These are phyloP conservation scores for Mycena latifolia DNA, from an alignment of 768 basidiomycete species.

Conservation along the genomic window DNA sequence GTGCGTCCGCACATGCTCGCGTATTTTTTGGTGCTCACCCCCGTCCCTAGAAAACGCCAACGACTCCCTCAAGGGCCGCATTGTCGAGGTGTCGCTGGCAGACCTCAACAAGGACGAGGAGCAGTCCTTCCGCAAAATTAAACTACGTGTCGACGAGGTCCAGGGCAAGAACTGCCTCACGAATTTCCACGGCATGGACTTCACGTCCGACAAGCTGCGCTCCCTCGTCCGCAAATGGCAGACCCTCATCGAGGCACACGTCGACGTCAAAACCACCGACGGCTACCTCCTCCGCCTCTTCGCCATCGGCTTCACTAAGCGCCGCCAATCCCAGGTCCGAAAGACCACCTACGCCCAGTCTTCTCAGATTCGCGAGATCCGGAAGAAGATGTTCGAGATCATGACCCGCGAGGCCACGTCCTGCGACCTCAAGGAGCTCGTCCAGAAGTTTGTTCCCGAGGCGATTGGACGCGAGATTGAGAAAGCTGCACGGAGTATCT, in stretches of 20 bases:
- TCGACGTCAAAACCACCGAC: conserved; percentile 99
- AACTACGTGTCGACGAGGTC: conserved; percentile 95
- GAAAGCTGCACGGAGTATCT: conserved; percentile 96
- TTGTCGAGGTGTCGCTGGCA: conserved; percentile 95
- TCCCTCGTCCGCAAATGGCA: conserved; percentile 99
- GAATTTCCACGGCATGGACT: conserved; percentile 99
- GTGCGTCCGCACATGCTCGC: conserved; percentile 64
- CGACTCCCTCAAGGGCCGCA: conserved; percentile 97
- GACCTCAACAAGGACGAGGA: conserved; percentile 99
- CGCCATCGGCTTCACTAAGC: conserved; percentile 99
- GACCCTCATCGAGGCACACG: conserved; percentile 97
- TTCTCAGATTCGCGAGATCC: conserved; percentile 95
- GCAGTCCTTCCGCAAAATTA: conserved; percentile 99
- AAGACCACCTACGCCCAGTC: conserved; percentile 99
- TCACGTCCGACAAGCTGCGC: conserved; percentile 99
- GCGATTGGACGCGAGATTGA: conserved; percentile 99
- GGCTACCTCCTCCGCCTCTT: conserved; percentile 99
- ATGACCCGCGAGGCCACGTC: conserved; percentile 96
- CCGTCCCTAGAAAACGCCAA: conserved; percentile 89
- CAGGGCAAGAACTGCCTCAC: conserved; percentile 99
- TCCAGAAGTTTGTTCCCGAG: conserved; percentile 99
- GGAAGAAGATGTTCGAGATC: conserved; percentile 99
- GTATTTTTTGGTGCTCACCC: conserved; percentile 5
- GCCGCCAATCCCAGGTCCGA: conserved; percentile 94
- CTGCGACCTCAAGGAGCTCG: conserved; percentile 97